Percentiles rank a stretch among this genome's conserved stretches.
Conservation (phyloP, 73 alveolate species). For the Paramecium biaurelia region DNA sequence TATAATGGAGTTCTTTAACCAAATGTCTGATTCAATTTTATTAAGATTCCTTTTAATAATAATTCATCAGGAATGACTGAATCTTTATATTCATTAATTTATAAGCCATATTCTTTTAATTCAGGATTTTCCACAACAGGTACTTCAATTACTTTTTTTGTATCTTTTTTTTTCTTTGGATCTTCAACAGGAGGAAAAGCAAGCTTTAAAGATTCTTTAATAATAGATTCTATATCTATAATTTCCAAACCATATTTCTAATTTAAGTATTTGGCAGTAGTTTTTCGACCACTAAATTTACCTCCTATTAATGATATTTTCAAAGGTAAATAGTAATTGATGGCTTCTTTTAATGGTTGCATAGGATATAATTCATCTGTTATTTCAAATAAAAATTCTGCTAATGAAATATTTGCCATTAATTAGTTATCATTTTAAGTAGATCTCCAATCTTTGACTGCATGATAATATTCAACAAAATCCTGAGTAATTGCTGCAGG, state of each 20-base stretch:
- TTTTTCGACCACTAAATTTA: conserved; percentile 34
- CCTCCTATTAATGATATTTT: conserved; percentile 38
- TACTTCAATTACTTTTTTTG: neutral
- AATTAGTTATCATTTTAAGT: neutral
- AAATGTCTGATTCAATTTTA: neutral
- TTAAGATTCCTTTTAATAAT: conserved; percentile 9
- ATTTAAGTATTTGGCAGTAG: conserved; percentile 9
- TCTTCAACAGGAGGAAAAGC: conserved; percentile 38
- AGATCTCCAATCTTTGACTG: conserved; percentile 5
- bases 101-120: conserved; percentile 26
- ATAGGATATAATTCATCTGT: conserved; percentile 29
- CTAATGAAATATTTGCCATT: neutral
- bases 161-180: conserved; percentile 39
- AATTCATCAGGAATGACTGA: conserved; percentile 10
- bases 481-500: neutral
- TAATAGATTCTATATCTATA: conserved; percentile 19
- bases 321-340: neutral
- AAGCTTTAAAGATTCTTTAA: conserved; percentile 5
- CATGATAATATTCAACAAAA: conserved; percentile 8
- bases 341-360: conserved; percentile 2
- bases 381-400: neutral
- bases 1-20: neutral
- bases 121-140: conserved; percentile 19
- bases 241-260: conserved; percentile 28
- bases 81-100: neutral